Evolutionary conservation across 139 green algal species (phyloP).

Genomic region (Coccomyxa sp.): DNA sequence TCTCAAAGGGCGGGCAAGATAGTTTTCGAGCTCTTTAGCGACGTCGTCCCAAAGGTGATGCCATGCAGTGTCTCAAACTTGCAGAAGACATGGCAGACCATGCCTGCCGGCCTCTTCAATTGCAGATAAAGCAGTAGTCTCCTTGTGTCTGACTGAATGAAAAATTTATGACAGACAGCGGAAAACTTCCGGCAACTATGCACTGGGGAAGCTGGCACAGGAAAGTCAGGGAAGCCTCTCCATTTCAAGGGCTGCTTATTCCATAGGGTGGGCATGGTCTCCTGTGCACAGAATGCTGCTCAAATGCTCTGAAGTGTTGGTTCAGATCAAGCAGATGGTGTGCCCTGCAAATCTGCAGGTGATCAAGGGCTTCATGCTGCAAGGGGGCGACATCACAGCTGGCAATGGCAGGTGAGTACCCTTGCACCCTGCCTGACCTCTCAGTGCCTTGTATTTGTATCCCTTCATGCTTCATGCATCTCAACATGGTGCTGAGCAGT

Average conservation of each 20-base stretch:
- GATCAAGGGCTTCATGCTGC: conserved; percentile 37
- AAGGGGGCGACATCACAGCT: conserved; percentile 64
- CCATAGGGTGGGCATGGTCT: too few species aligned
- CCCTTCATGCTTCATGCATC: too few species aligned
- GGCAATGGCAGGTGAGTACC: conserved; percentile 17
- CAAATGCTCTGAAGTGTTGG: too few species aligned
- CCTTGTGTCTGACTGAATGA: too few species aligned
- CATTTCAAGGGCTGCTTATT: conserved; percentile 42
- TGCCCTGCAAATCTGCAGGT: too few species aligned
- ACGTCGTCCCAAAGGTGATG: conserved; percentile 66
- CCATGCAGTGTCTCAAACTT: not conserved
- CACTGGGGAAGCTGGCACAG: conserved; percentile 39
- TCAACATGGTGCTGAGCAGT: too few species aligned
- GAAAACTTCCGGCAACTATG: conserved; percentile 80
- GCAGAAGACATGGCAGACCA: too few species aligned
- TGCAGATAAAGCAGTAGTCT: too few species aligned
- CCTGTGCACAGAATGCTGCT: too few species aligned
- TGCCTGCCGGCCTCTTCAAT: too few species aligned
- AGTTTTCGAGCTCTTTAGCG: conserved; percentile 79
- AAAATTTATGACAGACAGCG: conserved; percentile 49
- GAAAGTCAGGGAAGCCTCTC: conserved; percentile 39
- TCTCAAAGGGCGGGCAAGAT: conserved; percentile 74
- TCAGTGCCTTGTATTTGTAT: too few species aligned
- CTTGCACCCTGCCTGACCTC: not conserved
- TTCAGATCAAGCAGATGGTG: too few species aligned